Conservation (phyloP, 169 alveolate genomes). For the Plasmodium reichenowi region DNA sequence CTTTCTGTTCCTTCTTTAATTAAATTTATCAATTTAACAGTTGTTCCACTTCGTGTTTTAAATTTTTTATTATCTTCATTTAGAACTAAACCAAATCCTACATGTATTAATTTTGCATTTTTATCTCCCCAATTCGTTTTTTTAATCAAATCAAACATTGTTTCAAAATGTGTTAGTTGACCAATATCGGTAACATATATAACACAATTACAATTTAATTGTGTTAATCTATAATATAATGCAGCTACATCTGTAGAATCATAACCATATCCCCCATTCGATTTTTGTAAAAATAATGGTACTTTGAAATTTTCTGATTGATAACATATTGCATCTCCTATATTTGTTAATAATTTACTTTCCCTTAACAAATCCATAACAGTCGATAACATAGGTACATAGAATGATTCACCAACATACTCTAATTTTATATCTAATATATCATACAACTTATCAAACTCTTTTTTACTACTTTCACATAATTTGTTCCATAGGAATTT, state of each 20-base stretch:
- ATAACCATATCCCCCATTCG: constrained; percentile 99
- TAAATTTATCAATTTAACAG: constrained; percentile 94
- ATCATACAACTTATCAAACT: constrained; percentile 88
- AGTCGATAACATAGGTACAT: constrained; percentile 92
- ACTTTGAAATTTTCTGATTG: constrained; percentile 86
- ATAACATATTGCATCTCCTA: constrained; percentile 96
- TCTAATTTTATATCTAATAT: constrained; percentile 88
- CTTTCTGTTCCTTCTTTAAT: constrained; percentile 97
- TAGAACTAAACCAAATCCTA: constrained; percentile 98
- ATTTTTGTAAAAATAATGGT: constrained; percentile 97
- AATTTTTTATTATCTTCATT: constrained; percentile 95
- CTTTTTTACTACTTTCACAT: constrained; percentile 90
- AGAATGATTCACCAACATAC: constrained; percentile 96
- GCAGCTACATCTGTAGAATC: constrained; percentile 98
- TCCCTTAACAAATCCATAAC: constrained; percentile 89
- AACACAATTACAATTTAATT: constrained; percentile 91
- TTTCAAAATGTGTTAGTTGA: constrained; percentile 95
- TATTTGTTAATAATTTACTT: constrained; percentile 87
- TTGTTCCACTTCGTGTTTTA: constrained; percentile 96
- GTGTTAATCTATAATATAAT: constrained; percentile 61
- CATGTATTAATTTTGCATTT: constrained; percentile 91
- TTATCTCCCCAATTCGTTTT: constrained; percentile 87
- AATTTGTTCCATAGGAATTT: constrained; percentile 89
- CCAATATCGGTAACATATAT: constrained; percentile 97
- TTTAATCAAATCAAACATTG: constrained; percentile 95